Evolutionary conservation across 768 basidiomycete species (phyloP).

Genomic region (Clitopilus passeckerianus): DNA sequence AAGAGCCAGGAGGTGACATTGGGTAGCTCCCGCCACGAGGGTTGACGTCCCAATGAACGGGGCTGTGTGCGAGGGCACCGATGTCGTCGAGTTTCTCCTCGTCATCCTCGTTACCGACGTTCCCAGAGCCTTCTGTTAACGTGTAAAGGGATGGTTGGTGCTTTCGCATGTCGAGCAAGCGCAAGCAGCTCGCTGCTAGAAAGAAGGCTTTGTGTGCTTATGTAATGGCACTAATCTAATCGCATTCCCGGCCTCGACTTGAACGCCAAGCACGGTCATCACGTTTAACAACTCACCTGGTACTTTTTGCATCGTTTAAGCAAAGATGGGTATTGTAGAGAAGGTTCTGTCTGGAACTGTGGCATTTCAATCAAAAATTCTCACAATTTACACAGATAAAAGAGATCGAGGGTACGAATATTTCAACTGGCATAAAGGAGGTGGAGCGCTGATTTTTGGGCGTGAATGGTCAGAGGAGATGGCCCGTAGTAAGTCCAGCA

Average conservation of each 20-base stretch:
- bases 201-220: neutral
- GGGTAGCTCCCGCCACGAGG: conserved; percentile 20
- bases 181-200: neutral
- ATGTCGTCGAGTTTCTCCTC: conserved; percentile 45
- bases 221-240: neutral
- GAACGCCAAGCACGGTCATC: too few species aligned
- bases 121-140: conserved; percentile 39
- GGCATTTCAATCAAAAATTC: neutral
- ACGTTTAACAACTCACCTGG: too few species aligned
- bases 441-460: neutral
- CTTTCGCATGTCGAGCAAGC: conserved; percentile 34
- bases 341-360: conserved; percentile 45
- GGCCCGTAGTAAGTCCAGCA: conserved; percentile 76
- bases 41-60: conserved; percentile 26
- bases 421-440: neutral
- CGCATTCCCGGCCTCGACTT: neutral
- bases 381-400: conserved; percentile 59
- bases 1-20: conserved; percentile 24
- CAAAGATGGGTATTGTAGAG: conserved; percentile 85
- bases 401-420: conserved; percentile 82
- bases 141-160: conserved; percentile 69
- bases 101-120: conserved; percentile 47
- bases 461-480: conserved; percentile 72
- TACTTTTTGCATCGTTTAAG: conserved; percentile 13
- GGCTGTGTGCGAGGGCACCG: conserved; percentile 19